Percentiles rank a stretch among this genome's conserved stretches.
Evolutionary conservation across 2,329 filamentous ascomycete species (phyloP).

Genomic region (Penicillium sp.): DNA sequence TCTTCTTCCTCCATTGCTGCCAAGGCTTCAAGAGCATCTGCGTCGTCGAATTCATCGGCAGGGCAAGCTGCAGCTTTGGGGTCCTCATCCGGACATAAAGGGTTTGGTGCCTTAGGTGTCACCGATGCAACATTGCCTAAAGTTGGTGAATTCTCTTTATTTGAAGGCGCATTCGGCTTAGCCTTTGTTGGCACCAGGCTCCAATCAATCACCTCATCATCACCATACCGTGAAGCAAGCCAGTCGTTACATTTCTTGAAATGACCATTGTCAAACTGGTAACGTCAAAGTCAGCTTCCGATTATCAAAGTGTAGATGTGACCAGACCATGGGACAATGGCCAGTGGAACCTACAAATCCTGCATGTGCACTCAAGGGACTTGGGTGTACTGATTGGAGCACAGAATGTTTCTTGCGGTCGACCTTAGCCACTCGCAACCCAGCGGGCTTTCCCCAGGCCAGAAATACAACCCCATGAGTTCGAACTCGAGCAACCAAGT

Average conservation of each 20-base stretch:
- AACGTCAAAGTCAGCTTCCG: not conserved
- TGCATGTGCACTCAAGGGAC: constrained; percentile 77
- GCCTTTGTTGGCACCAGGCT: constrained; percentile 51
- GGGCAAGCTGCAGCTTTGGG: constrained; percentile 19
- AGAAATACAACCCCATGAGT: constrained; percentile 86
- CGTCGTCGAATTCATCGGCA: constrained; percentile 43
- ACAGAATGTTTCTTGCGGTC: constrained; percentile 75
- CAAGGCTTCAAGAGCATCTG: constrained; percentile 44
- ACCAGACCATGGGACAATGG: not conserved
- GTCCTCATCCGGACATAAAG: constrained; percentile 5
- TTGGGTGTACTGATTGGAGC: constrained; percentile 84
- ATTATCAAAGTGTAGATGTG: not conserved
- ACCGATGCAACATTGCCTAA: constrained; percentile 5
- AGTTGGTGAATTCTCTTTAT: constrained; percentile 25
- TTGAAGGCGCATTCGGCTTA: constrained; percentile 16
- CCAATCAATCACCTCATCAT: constrained; percentile 84
- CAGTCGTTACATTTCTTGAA: constrained; percentile 59
- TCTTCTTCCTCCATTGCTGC: constrained; percentile 26
- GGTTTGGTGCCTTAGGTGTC: not conserved
- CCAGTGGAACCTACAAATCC: constrained; percentile 65
- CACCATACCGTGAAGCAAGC: constrained; percentile 75
- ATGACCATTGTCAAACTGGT: constrained; percentile 45
- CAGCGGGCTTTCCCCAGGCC: constrained; percentile 87
- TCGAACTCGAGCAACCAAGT: constrained; percentile 75
- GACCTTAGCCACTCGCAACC: constrained; percentile 72